phyloP scores from a whole-genome alignment of 805 yeast species.

The Pichia phayaonensis region DNA sequence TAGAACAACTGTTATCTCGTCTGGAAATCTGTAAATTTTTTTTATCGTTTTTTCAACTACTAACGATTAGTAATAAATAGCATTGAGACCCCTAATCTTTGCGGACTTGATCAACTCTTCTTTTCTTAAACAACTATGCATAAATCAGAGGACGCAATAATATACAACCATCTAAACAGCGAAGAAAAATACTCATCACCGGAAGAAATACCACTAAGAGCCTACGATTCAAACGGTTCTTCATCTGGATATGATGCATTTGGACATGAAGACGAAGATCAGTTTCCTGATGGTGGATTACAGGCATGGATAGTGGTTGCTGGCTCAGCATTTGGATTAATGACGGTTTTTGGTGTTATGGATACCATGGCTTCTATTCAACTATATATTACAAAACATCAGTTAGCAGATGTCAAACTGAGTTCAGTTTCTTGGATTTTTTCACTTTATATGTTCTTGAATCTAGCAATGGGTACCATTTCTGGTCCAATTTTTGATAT shows the following conservation, averaged over 20 bases:
- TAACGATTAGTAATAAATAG: no score
- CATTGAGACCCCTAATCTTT: no score
- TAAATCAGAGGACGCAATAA: not conserved
- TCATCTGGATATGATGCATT: constrained; percentile 14
- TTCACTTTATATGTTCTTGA: constrained; percentile 47
- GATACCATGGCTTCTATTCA: constrained; percentile 58
- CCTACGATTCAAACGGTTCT: not conserved
- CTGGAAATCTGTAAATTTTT: no score
- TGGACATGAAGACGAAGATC: constrained; percentile 19
- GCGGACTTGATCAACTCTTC: no score
- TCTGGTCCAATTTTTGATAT: constrained; percentile 51
- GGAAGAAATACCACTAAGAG: not conserved
- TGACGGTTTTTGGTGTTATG: constrained; percentile 48
- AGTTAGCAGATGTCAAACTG: constrained; percentile 37
- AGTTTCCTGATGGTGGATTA: constrained; percentile 55
- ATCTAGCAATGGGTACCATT: constrained; percentile 35
- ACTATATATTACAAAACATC: constrained; percentile 52
- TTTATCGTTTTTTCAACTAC: not conserved
- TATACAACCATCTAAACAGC: not conserved
- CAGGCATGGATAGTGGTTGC: constrained; percentile 48
- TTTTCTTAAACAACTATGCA: not conserved
- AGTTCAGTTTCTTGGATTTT: constrained; percentile 62
- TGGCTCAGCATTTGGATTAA: constrained; percentile 52
- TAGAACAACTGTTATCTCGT: no score
- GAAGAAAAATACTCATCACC: not conserved